phyloP scores from a whole-genome alignment of 2,329 filamentous ascomycete genomes.

The Septoria linicola region DNA sequence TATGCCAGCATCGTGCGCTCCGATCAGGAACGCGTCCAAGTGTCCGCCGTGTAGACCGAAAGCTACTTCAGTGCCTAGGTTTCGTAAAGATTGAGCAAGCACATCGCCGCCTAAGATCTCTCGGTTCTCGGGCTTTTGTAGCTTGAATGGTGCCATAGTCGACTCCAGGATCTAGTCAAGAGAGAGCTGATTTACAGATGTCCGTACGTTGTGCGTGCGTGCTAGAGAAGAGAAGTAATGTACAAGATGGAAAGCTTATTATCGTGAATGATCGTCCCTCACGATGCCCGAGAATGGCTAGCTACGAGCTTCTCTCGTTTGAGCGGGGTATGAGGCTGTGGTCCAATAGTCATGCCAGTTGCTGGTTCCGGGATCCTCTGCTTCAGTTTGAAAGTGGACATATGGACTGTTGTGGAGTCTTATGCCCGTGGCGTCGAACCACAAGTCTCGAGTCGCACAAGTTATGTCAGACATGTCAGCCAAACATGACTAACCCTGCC shows the following conservation, averaged over 20 bases:
- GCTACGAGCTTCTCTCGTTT: not conserved
- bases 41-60: slow-evolving; percentile 52
- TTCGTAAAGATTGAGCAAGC: slow-evolving; percentile 46
- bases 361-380: not conserved
- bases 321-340: not conserved
- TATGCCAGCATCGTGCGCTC: slow-evolving; percentile 44
- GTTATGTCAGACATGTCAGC: not conserved
- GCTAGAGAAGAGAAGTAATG: too few relatives aligned
- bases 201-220: not conserved
- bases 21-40: slow-evolving; percentile 51
- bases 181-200: not conserved
- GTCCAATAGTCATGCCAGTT: not conserved
- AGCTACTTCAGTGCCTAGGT: slow-evolving; percentile 45
- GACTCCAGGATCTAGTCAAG: not conserved
- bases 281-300: not conserved
- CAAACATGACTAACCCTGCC: too few relatives aligned
- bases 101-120: slow-evolving; percentile 49
- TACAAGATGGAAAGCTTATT: too few relatives aligned
- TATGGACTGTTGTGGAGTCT: not conserved
- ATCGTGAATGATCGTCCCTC: not conserved
- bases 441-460: not conserved
- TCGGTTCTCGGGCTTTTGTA: slow-evolving; percentile 39
- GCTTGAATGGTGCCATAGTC: slow-evolving; percentile 28
- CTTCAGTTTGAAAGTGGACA: not conserved
- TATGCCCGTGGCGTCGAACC: not conserved